These are phyloP conservation scores for Endothia cerciana DNA, from an alignment of 2,329 filamentous ascomycete species.

Conservation along the genomic window DNA sequence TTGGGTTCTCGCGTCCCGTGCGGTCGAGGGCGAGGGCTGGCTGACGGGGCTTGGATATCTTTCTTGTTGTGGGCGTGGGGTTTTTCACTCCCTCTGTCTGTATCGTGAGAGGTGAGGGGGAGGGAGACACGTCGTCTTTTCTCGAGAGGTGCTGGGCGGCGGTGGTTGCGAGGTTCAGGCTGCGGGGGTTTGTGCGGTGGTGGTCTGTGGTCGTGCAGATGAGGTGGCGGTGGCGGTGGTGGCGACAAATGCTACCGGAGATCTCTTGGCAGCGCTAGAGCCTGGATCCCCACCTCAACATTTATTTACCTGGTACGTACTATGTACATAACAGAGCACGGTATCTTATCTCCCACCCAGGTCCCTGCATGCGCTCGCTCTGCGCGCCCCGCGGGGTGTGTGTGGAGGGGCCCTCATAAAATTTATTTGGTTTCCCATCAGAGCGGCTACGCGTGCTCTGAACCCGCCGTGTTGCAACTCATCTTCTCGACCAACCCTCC, in stretches of 20 bases:
- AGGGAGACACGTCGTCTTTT: neutral
- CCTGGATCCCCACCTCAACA: neutral
- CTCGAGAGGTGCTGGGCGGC: too few relatives aligned
- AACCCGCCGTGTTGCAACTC: slow-evolving; percentile 2
- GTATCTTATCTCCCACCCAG: slow-evolving; percentile 21
- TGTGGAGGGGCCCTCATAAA: slow-evolving; percentile 15
- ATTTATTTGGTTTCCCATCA: slow-evolving; percentile 21
- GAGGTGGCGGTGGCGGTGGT: too few relatives aligned
- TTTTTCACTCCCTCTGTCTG: too few relatives aligned
- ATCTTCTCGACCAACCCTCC: neutral
- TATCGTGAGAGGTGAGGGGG: too few relatives aligned
- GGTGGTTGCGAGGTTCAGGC: too few relatives aligned
- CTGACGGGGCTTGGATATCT: too few relatives aligned
- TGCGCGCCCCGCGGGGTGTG: slow-evolving; percentile 15
- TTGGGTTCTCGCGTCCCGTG: slow-evolving; percentile 1
- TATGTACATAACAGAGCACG: neutral
- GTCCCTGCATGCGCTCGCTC: slow-evolving; percentile 14
- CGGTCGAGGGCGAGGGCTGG: too few relatives aligned
- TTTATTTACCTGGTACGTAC: neutral
- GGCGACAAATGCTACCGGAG: neutral
- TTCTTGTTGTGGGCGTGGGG: too few relatives aligned
- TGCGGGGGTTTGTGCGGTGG: too few relatives aligned
- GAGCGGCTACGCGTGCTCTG: slow-evolving; percentile 11
- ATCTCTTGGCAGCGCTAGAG: neutral
- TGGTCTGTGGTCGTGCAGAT: neutral